phyloP scores from a whole-genome alignment of 352 stramenopile species.

The Phytopythium chamaehyphon region DNA sequence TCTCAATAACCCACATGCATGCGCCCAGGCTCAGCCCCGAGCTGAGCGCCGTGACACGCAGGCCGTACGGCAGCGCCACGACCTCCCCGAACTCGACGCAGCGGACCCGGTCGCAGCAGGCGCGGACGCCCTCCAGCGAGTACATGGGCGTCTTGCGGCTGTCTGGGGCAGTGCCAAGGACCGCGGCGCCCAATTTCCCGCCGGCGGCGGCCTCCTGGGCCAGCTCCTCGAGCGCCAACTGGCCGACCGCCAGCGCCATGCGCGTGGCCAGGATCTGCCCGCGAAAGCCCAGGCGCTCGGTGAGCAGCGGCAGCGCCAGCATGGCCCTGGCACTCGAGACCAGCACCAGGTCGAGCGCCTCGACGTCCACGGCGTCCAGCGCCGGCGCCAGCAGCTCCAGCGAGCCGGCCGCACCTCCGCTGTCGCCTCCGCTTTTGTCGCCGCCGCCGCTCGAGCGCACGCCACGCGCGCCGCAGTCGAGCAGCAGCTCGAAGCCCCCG shows the following conservation, averaged over 20 bases:
- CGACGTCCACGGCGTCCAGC: slow-evolving; percentile 47
- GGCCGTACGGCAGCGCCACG: slow-evolving; percentile 52
- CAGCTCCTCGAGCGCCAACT: slow-evolving; percentile 68
- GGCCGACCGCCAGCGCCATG: slow-evolving; percentile 62
- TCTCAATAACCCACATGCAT: slow-evolving; percentile 69
- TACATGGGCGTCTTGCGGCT: slow-evolving; percentile 18
- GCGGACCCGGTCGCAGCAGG: slow-evolving; percentile 37
- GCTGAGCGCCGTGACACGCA: slow-evolving; percentile 69
- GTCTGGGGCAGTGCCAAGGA: slow-evolving; percentile 18
- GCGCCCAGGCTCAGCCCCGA: slow-evolving; percentile 71
- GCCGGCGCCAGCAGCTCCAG: slow-evolving; percentile 32
- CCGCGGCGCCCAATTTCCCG: not conserved
- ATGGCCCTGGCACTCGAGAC: slow-evolving; percentile 71
- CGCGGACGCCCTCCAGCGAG: slow-evolving; percentile 41
- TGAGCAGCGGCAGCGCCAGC: slow-evolving; percentile 73
- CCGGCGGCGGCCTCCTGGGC: slow-evolving; percentile 9
- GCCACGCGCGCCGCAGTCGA: slow-evolving; percentile 63
- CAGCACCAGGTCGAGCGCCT: slow-evolving; percentile 64
- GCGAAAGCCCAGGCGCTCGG: slow-evolving; percentile 67
- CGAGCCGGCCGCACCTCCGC: not conserved
- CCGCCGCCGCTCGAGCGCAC: slow-evolving; percentile 7
- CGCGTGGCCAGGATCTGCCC: slow-evolving; percentile 70
- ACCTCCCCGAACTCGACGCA: slow-evolving; percentile 65
- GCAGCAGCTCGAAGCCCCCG: slow-evolving; percentile 71
- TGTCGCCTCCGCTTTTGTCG: not conserved